Evolutionary conservation across 2,329 filamentous ascomycete genomes (phyloP).

Genomic region (Colletotrichum eremochloae): DNA sequence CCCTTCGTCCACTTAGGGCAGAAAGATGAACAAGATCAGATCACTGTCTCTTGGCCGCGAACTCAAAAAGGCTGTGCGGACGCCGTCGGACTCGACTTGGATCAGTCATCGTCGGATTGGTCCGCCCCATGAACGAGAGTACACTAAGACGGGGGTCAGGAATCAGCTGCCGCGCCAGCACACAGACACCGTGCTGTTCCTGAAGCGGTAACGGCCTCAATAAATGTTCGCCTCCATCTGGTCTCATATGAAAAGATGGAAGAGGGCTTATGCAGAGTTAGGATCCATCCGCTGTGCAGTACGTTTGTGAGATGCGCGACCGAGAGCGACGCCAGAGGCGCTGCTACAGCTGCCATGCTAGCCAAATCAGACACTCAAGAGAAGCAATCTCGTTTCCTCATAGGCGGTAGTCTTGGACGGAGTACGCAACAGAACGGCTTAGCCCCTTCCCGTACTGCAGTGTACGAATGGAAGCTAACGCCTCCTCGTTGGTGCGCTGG

Average conservation of each 20-base stretch:
- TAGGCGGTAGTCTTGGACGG: slow-evolving; percentile 8
- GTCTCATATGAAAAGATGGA: slow-evolving; percentile 12
- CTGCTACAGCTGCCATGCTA: slow-evolving; percentile 10
- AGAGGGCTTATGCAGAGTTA: not conserved
- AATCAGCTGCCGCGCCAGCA: slow-evolving; percentile 3
- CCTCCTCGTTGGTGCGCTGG: slow-evolving; percentile 15
- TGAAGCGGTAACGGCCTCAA: slow-evolving; percentile 1
- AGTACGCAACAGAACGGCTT: not conserved
- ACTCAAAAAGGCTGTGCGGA: slow-evolving; percentile 11
- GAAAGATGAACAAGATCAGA: not conserved
- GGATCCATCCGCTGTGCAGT: not conserved
- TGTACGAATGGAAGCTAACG: slow-evolving; percentile 19
- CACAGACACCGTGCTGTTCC: slow-evolving; percentile 14
- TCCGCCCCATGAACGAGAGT: slow-evolving; percentile 9
- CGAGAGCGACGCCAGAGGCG: slow-evolving; percentile 9
- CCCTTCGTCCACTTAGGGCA: not conserved
- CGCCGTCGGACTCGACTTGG: slow-evolving; percentile 15
- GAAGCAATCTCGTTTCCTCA: slow-evolving; percentile 10
- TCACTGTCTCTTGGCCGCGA: not conserved
- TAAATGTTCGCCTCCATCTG: slow-evolving; percentile 14
- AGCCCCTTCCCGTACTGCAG: slow-evolving; percentile 14
- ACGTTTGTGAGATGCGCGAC: slow-evolving; percentile 3
- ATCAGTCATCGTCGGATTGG: not conserved
- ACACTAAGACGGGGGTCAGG: not conserved
- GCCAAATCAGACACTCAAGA: not conserved